phyloP scores from a whole-genome alignment of 345 rosid species.

The Chamaenerion angustifolium region DNA sequence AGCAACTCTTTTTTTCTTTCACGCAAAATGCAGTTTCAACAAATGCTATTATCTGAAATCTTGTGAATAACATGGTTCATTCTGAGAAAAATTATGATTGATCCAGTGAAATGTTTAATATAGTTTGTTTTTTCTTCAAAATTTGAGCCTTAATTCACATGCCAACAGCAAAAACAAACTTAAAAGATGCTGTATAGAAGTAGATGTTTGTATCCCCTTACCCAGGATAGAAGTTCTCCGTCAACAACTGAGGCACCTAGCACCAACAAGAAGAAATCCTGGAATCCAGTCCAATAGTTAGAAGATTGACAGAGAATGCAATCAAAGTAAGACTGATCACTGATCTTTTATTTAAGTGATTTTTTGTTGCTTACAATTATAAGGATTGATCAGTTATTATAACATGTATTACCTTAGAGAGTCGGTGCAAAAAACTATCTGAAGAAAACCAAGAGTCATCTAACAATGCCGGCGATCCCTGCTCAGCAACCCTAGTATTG shows the following conservation, averaged over 20 bases:
- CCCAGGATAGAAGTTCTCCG: slow-evolving; percentile 86
- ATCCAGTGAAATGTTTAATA: too few relatives aligned
- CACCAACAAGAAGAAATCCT: slow-evolving; percentile 80
- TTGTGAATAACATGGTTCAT: too few relatives aligned
- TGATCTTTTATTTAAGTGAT: neutral
- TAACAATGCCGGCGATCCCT: slow-evolving; percentile 39
- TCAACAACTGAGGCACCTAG: too few relatives aligned
- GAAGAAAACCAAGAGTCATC: slow-evolving; percentile 80
- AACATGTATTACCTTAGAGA: slow-evolving; percentile 47
- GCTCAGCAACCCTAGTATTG: slow-evolving; percentile 20
- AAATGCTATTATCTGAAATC: too few relatives aligned
- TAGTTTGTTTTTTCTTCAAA: too few relatives aligned
- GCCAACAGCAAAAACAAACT: too few relatives aligned
- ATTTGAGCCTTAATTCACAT: too few relatives aligned
- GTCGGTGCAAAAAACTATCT: slow-evolving; percentile 67
- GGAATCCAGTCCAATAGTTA: slow-evolving; percentile 12
- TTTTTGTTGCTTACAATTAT: too few relatives aligned
- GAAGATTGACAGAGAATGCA: neutral
- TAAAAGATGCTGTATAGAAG: neutral
- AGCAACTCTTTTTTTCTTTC: neutral
- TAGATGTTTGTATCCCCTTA: slow-evolving; percentile 20
- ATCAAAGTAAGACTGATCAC: neutral
- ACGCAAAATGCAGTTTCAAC: neutral
- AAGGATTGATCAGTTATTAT: neutral
- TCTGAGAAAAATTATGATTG: too few relatives aligned